These are phyloP conservation scores for Monilinia laxa DNA, from an alignment of 2,329 filamentous ascomycete genomes.

Conservation along the genomic window DNA sequence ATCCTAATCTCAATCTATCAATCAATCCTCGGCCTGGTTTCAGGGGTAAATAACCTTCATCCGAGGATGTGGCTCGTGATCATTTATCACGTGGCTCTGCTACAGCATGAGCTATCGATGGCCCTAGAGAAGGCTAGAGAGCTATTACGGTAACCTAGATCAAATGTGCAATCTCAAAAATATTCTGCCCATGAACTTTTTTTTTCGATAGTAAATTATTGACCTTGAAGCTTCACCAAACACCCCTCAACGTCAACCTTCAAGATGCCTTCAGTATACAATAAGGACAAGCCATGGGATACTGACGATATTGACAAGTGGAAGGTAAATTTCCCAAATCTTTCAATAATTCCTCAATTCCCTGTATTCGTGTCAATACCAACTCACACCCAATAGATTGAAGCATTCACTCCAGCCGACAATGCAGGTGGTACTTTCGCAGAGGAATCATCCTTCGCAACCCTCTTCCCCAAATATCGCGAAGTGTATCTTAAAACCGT, in stretches of 20 bases:
- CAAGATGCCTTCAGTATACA: slow-evolving; percentile 82
- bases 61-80: not conserved
- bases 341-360: not conserved
- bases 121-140: not conserved
- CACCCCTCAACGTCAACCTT: slow-evolving; percentile 27
- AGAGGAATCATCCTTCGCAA: slow-evolving; percentile 88
- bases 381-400: slow-evolving; percentile 53
- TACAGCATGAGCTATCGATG: rapidly evolving
- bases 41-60: slow-evolving; percentile 16
- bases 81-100: rapidly evolving
- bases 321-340: slow-evolving; percentile 57
- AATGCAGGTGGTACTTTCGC: slow-evolving; percentile 83
- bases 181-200: slow-evolving; percentile 25
- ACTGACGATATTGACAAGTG: slow-evolving; percentile 97
- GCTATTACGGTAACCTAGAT: slow-evolving; percentile 16
- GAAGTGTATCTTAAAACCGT: slow-evolving; percentile 90
- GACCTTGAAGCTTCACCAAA: slow-evolving; percentile 16
- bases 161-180: slow-evolving; percentile 14
- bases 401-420: slow-evolving; percentile 80
- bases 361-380: slow-evolving; percentile 6
- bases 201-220: slow-evolving; percentile 23
- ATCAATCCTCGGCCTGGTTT: slow-evolving; percentile 18
- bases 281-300: slow-evolving; percentile 91
- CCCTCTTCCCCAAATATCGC: slow-evolving; percentile 92
- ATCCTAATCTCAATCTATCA: slow-evolving; percentile 13